A percentile compares a stretch with the other conserved stretches of the same genome.
phyloP scores from a whole-genome alignment of 129 eudicot genomes.

The Chrysanthemum makinoi region DNA sequence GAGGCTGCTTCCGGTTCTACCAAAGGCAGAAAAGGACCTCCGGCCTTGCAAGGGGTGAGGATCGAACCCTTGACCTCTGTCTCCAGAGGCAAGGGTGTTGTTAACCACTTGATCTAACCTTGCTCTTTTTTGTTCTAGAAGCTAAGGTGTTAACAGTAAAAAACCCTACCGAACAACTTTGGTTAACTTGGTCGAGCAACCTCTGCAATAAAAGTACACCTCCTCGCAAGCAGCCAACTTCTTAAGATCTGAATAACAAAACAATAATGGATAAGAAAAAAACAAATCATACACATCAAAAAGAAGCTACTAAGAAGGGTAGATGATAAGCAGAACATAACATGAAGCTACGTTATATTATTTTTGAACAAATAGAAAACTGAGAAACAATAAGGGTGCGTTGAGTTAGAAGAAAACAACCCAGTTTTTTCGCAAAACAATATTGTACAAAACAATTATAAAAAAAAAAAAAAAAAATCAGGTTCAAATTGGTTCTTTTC shows the following conservation, averaged over 20 bases:
- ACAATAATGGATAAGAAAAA: neutral
- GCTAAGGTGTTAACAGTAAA: neutral
- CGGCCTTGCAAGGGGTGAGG: too few species aligned
- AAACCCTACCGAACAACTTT: constrained; percentile 50
- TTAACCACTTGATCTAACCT: too few species aligned
- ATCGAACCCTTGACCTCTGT: too few species aligned
- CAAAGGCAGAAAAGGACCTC: too few species aligned
- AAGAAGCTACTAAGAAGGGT: neutral
- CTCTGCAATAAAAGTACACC: constrained; percentile 74
- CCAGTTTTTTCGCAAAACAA: neutral
- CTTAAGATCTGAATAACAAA: constrained; percentile 48
- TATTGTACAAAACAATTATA: neutral
- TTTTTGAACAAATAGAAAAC: neutral
- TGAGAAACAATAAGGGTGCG: neutral
- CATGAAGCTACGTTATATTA: constrained; percentile 5
- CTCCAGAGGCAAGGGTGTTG: too few species aligned
- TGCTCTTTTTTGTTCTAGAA: too few species aligned
- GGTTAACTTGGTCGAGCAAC: constrained; percentile 70
- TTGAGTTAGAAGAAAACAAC: neutral
- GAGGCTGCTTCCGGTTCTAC: too few species aligned
- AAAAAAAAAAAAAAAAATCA: too few species aligned
- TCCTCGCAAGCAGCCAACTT: constrained; percentile 54
- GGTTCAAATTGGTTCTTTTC: too few species aligned
- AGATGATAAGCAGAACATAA: constrained; percentile 10
- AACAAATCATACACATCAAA: neutral